Conservation (phyloP, 164 flowering plant genomes). For the Chimonanthus salicifolius region DNA sequence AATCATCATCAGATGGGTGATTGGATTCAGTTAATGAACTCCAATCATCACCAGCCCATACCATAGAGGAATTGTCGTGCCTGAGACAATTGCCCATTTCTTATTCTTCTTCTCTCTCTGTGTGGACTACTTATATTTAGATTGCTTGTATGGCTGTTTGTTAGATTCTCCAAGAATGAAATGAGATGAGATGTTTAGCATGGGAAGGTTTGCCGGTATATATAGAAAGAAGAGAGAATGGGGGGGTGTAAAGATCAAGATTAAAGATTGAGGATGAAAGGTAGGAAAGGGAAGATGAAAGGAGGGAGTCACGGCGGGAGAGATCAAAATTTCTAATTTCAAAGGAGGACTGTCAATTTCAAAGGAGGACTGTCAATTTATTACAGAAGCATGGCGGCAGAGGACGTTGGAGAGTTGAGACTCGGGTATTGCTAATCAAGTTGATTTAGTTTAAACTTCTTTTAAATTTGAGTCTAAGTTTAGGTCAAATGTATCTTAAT, state of each 20-base stretch:
- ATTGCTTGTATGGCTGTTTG: neutral
- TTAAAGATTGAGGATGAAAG: too few species aligned
- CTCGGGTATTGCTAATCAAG: too few species aligned
- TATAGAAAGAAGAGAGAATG: neutral
- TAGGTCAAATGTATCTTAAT: too few species aligned
- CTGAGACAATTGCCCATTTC: conserved; percentile 1
- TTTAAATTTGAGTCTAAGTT: too few species aligned
- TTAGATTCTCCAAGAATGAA: neutral
- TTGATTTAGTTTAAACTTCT: too few species aligned
- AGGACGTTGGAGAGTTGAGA: too few species aligned
- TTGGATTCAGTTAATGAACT: neutral
- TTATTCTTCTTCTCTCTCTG: neutral
- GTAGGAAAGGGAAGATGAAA: neutral
- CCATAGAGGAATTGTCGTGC: neutral
- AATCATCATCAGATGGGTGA: neutral
- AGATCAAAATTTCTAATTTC: too few species aligned
- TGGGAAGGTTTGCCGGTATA: neutral
- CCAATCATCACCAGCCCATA: neutral
- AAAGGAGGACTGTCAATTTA: too few species aligned
- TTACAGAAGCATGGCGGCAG: too few species aligned
- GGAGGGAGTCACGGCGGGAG: neutral
- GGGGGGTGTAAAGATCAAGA: neutral
- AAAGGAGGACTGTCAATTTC: too few species aligned
- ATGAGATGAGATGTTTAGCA: neutral
- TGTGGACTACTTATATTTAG: neutral